Evolutionary conservation across 306 rosid species (phyloP).

Genomic region (Prunus salicina): DNA sequence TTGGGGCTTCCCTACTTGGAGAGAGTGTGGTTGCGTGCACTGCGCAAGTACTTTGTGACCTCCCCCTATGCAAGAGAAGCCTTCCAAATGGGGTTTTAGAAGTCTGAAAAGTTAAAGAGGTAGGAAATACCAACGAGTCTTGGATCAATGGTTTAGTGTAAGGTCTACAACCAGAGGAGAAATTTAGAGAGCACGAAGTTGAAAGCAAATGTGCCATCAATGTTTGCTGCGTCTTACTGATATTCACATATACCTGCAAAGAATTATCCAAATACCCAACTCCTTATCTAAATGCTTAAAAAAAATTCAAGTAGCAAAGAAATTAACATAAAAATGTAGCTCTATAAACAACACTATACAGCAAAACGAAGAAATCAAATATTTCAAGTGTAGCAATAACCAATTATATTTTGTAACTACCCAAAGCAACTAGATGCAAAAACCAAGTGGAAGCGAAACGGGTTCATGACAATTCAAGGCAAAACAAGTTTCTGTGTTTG

Average conservation of each 20-base stretch:
- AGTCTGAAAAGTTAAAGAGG: conserved; percentile 27
- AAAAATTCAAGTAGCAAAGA: neutral
- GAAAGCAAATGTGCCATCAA: conserved; percentile 71
- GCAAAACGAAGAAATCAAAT: neutral
- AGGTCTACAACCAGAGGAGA: conserved; percentile 50
- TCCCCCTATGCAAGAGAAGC: conserved; percentile 43
- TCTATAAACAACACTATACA: neutral
- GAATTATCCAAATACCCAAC: conserved; percentile 6
- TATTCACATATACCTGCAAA: conserved; percentile 35
- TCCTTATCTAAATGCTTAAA: neutral
- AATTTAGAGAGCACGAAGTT: conserved; percentile 58
- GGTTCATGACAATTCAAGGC: neutral
- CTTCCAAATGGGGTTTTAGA: conserved; percentile 43
- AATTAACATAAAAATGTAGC: neutral
- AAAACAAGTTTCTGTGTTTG: neutral
- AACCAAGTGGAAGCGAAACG: neutral
- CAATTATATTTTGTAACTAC: neutral
- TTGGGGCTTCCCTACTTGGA: conserved; percentile 46
- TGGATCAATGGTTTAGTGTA: conserved; percentile 41
- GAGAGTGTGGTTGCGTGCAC: conserved; percentile 60
- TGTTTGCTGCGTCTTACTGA: conserved; percentile 12
- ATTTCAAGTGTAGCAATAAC: neutral
- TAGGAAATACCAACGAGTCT: conserved; percentile 38
- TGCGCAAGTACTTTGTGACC: conserved; percentile 27
- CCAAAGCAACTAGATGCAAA: neutral